Percentiles rank a stretch among this genome's conserved stretches.
These are phyloP conservation scores for Fusarium caatingaense DNA, from an alignment of 2,329 filamentous ascomycete genomes.

Conservation along the genomic window DNA sequence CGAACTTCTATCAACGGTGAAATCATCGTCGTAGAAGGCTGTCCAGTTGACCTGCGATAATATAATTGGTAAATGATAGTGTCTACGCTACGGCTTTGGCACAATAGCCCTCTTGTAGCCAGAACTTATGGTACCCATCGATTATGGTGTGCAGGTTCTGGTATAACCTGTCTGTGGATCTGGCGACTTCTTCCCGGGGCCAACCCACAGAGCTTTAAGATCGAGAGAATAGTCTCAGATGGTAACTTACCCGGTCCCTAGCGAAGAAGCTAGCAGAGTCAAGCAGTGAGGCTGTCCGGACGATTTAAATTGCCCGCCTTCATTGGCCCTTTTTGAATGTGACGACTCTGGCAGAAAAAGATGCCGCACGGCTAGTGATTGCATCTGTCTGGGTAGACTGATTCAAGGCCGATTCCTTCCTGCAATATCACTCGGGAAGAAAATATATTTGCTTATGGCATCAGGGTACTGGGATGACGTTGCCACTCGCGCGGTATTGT, in stretches of 20 bases:
- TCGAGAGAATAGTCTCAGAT: slow-evolving; percentile 2
- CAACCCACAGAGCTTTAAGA: not conserved
- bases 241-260: not conserved
- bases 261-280: not conserved
- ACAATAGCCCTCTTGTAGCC: not conserved
- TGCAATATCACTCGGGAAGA: not conserved
- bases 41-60: not conserved
- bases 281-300: not conserved
- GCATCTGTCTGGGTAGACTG: not conserved
- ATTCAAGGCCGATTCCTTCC: not conserved
- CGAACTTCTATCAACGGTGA: not conserved
- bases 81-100: not conserved
- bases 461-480: not conserved
- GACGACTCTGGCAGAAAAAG: not conserved
- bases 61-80: not conserved
- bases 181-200: not conserved
- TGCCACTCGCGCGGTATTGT: not conserved
- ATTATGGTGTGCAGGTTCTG: not conserved
- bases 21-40: not conserved
- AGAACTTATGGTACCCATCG: not conserved
- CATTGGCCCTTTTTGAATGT: not conserved
- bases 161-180: not conserved
- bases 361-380: not conserved
- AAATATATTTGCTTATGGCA: not conserved
- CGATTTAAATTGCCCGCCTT: not conserved